phyloP scores from a whole-genome alignment of 108 stramenopile species.

The Skeletonema grethae region DNA sequence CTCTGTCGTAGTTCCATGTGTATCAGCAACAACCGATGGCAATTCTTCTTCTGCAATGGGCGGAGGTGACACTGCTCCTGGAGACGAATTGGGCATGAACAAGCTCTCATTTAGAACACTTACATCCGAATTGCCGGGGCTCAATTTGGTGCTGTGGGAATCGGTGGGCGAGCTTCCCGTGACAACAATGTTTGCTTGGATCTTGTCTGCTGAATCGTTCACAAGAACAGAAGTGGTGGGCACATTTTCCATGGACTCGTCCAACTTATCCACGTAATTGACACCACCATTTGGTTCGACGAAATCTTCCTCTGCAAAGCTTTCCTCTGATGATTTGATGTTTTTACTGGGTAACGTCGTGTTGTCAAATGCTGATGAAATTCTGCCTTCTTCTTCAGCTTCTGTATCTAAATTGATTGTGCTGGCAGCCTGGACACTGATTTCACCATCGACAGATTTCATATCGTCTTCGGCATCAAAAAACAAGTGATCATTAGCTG shows the following conservation, averaged over 20 bases:
- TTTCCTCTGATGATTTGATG: background rate
- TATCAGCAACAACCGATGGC: background rate
- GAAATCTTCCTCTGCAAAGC: background rate
- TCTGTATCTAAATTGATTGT: background rate
- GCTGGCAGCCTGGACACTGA: background rate
- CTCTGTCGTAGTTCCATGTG: background rate
- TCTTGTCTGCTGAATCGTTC: background rate
- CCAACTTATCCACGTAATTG: background rate
- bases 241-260: background rate
- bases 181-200: background rate
- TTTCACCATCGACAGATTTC: background rate
- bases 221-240: background rate
- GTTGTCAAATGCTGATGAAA: background rate
- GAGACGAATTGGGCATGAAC: slow-evolving; percentile 34
- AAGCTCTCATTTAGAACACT: slow-evolving; percentile 19
- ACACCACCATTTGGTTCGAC: background rate
- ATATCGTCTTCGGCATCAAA: background rate
- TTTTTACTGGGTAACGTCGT: background rate
- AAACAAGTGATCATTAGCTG: slow-evolving; percentile 2
- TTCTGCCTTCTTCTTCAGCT: background rate
- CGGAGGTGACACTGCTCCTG: background rate
- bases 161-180: background rate
- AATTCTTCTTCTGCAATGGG: background rate
- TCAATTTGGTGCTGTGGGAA: background rate
- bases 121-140: background rate